Percentiles rank a stretch among this genome's conserved stretches.
Conservation (phyloP, 768 basidiomycete genomes). For the Naganishia onofrii region DNA sequence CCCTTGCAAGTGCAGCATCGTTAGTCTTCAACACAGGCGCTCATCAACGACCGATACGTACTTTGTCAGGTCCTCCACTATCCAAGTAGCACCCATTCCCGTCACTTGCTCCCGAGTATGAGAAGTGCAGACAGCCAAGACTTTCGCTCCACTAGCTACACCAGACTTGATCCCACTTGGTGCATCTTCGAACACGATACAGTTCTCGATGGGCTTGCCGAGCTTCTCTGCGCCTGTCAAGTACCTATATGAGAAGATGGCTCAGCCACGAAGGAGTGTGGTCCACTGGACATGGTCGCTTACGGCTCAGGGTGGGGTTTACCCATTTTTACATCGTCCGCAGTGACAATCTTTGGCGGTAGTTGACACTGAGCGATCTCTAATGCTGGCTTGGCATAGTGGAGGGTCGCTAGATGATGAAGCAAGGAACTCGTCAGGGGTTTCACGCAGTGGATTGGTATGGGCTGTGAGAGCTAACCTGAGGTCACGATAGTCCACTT, state of each 20-base stretch:
- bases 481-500: constrained; percentile 83
- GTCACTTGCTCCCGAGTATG: constrained; percentile 62
- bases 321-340: constrained; percentile 69
- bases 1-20: constrained; percentile 24
- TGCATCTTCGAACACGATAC: constrained; percentile 85
- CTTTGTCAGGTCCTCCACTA: constrained; percentile 69
- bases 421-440: neutral
- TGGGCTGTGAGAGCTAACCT: constrained; percentile 54
- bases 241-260: constrained; percentile 54
- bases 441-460: neutral
- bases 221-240: constrained; percentile 68
- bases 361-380: constrained; percentile 62
- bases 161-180: constrained; percentile 76
- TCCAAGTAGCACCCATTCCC: constrained; percentile 62
- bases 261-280: neutral
- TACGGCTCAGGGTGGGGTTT: constrained; percentile 82
- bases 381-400: constrained; percentile 69
- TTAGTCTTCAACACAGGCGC: neutral
- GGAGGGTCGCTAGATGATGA: constrained; percentile 66
- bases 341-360: constrained; percentile 67
- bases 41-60: constrained; percentile 49
- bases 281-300: neutral
- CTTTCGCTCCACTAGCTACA: constrained; percentile 69
- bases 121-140: constrained; percentile 80
- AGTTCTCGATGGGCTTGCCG: constrained; percentile 61